Conservation (phyloP, 2,329 filamentous ascomycete genomes). For the Diaporthe sp. region DNA sequence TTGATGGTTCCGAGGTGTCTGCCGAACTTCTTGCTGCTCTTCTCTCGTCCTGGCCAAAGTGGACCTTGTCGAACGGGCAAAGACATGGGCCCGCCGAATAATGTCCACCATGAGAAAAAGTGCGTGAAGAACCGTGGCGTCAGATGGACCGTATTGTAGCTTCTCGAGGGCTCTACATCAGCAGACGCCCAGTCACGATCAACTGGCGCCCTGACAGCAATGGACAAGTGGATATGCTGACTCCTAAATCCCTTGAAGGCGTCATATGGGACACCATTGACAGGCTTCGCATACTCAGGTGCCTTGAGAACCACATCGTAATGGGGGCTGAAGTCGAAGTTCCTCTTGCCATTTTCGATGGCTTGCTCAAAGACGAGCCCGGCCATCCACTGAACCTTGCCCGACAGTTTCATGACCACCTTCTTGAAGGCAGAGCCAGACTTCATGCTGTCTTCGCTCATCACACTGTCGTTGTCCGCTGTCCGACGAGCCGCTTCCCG, state of each 20-base stretch:
- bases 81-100: conserved; percentile 95
- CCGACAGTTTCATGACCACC: conserved; percentile 98
- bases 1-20: conserved; percentile 98
- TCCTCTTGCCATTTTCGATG: conserved; percentile 78
- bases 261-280: conserved; percentile 77
- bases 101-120: conserved; percentile 97
- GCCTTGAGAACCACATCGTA: conserved; percentile 91
- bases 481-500: conserved; percentile 70
- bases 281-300: conserved; percentile 77
- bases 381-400: conserved; percentile 92
- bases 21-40: conserved; percentile 98
- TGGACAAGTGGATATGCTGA: conserved; percentile 94
- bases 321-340: conserved; percentile 91
- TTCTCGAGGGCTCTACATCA: conserved; percentile 82
- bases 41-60: conserved; percentile 92
- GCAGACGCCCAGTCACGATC: conserved; percentile 88
- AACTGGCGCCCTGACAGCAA: conserved; percentile 89
- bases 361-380: conserved; percentile 94
- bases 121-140: conserved; percentile 97
- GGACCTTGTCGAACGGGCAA: conserved; percentile 92
- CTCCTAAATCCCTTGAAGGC: conserved; percentile 98
- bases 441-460: conserved; percentile 75
- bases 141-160: conserved; percentile 96
- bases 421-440: conserved; percentile 94
- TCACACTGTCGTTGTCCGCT: conserved; percentile 71